phyloP scores from a whole-genome alignment of 1,139 yeast genomes.

The Yamadazyma jaroonii region DNA sequence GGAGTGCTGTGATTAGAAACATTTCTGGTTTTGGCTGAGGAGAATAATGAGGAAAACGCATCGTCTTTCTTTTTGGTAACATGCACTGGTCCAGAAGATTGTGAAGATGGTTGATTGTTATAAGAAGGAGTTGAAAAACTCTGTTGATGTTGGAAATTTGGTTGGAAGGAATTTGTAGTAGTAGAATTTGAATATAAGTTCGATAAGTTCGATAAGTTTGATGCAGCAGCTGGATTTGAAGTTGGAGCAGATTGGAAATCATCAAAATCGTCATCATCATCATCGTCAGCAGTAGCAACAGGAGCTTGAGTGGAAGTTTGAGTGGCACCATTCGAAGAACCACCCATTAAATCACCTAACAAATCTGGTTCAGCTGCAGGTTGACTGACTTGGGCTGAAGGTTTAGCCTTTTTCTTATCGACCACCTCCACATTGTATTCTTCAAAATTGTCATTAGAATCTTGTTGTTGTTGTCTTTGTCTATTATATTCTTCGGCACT shows the following conservation, averaged over 20 bases:
- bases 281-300: constrained; percentile 19
- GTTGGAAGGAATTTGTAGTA: constrained; percentile 13
- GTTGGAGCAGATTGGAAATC: constrained; percentile 82
- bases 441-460: constrained; percentile 49
- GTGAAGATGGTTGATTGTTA: constrained; percentile 11
- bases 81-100: constrained; percentile 21
- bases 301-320: constrained; percentile 15
- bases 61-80: constrained; percentile 39
- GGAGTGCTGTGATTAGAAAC: constrained; percentile 12
- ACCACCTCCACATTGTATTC: constrained; percentile 59
- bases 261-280: constrained; percentile 85
- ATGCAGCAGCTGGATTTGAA: constrained; percentile 24
- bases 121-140: constrained; percentile 1
- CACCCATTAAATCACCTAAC: constrained; percentile 56
- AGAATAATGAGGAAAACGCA: constrained; percentile 81
- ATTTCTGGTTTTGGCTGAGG: constrained; percentile 55
- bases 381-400: constrained; percentile 31
- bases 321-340: constrained; percentile 30
- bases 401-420: constrained; percentile 36
- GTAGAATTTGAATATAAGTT: constrained; percentile 17
- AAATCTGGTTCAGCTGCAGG: constrained; percentile 47
- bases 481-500: constrained; percentile 43
- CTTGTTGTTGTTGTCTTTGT: constrained; percentile 15
- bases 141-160: constrained; percentile 16
- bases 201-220: constrained; percentile 42